These are phyloP conservation scores for Phytomonas francai DNA, from an alignment of 208 protist species.

Conservation along the genomic window DNA sequence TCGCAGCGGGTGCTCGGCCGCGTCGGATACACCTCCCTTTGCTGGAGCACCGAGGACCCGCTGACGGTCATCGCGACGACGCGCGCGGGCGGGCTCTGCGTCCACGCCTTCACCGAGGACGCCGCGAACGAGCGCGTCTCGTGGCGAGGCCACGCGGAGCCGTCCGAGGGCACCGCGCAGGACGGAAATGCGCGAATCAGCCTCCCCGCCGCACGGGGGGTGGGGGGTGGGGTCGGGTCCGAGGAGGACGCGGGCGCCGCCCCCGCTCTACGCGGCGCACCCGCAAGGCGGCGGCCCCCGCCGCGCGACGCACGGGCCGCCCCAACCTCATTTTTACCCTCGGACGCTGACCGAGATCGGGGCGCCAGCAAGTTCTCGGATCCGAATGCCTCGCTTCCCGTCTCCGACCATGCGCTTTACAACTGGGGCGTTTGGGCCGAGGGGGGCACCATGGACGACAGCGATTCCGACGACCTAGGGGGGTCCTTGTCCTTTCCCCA, in stretches of 20 bases:
- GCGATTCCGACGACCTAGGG: too few relatives aligned
- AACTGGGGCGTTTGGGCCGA: too few relatives aligned
- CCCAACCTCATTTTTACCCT: too few relatives aligned
- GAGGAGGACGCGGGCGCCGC: background rate
- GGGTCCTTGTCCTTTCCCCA: background rate
- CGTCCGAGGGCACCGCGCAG: too few relatives aligned
- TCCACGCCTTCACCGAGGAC: conserved; percentile 30
- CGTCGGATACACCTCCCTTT: conserved; percentile 53
- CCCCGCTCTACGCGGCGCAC: background rate
- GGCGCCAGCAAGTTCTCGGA: too few relatives aligned
- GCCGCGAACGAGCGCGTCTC: background rate
- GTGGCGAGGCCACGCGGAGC: too few relatives aligned
- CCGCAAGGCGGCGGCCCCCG: background rate
- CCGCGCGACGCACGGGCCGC: too few relatives aligned
- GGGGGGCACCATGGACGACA: too few relatives aligned
- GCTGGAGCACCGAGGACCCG: conserved; percentile 32
- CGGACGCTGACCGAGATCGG: too few relatives aligned
- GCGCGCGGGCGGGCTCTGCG: conserved; percentile 27
- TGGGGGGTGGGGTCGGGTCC: conserved; percentile 2
- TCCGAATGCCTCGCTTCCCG: too few relatives aligned
- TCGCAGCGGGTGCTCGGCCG: conserved; percentile 16
- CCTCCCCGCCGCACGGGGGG: background rate
- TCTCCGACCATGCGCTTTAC: too few relatives aligned
- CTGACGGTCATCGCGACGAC: conserved; percentile 41
- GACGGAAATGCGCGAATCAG: too few relatives aligned